Percentiles rank a stretch among this genome's conserved stretches.
These are phyloP conservation scores for Sequoia sempervirens DNA, from an alignment of 75 land plant genomes.

Conservation along the genomic window DNA sequence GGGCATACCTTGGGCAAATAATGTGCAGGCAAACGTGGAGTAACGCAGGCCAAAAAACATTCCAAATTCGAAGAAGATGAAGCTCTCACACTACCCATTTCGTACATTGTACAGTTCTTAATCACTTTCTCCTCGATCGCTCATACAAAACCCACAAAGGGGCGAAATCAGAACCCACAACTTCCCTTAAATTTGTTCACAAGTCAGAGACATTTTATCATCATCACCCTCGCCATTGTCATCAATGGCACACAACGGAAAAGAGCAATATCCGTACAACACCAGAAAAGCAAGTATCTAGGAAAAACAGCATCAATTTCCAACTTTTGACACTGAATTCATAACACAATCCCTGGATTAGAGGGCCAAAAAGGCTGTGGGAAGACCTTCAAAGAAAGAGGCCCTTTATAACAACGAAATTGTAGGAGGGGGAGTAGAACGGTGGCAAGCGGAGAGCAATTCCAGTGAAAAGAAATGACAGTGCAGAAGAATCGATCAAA, in stretches of 20 bases:
- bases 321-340: too few species aligned
- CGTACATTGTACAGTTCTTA: background rate
- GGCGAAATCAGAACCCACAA: too few species aligned
- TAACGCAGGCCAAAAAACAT: conserved; percentile 26
- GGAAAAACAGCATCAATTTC: too few species aligned
- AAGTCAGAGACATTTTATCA: background rate
- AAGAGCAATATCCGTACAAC: too few species aligned
- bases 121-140: background rate
- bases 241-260: too few species aligned
- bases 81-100: background rate
- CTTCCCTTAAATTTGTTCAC: background rate
- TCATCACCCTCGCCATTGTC: background rate
- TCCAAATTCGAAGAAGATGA: conserved; percentile 22
- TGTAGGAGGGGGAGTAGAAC: too few species aligned
- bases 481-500: background rate
- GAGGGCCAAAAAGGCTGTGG: background rate
- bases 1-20: conserved; percentile 31
- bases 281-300: too few species aligned
- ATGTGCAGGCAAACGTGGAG: conserved; percentile 21
- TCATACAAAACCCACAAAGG: background rate
- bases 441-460: background rate
- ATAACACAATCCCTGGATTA: background rate
- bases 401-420: background rate
- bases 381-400: background rate
- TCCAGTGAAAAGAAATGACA: background rate